Percentiles rank a stretch among this genome's conserved stretches.
Evolutionary conservation across 2,329 filamentous ascomycete species (phyloP).

Genomic region (Aspergillus pseudoviridinutans): DNA sequence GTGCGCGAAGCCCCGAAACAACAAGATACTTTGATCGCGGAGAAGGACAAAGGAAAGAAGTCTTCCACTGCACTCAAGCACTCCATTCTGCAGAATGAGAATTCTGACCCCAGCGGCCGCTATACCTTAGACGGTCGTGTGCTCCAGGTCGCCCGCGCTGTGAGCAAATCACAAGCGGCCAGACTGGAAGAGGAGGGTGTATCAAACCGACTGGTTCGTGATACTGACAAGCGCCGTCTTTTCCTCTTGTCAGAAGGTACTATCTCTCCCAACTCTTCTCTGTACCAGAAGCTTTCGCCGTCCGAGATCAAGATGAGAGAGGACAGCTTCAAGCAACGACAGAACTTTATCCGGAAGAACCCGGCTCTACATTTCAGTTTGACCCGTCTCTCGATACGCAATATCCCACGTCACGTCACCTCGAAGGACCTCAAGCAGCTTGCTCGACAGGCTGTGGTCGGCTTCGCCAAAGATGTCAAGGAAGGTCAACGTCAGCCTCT

Average conservation of each 20-base stretch:
- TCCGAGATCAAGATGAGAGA: slow-evolving; percentile 85
- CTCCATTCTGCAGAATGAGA: slow-evolving; percentile 84
- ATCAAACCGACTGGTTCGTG: slow-evolving; percentile 59
- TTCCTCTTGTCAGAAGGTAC: slow-evolving; percentile 86
- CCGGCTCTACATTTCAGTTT: slow-evolving; percentile 83
- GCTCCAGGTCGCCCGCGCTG: slow-evolving; percentile 77
- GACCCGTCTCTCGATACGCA: slow-evolving; percentile 85
- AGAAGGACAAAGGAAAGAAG: slow-evolving; percentile 34
- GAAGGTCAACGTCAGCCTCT: slow-evolving; percentile 69
- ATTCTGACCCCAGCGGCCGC: slow-evolving; percentile 71
- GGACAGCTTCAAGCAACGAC: slow-evolving; percentile 79
- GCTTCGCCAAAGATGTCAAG: slow-evolving; percentile 88
- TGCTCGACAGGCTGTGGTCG: slow-evolving; percentile 86
- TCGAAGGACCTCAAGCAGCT: slow-evolving; percentile 89
- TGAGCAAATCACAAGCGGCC: slow-evolving; percentile 75
- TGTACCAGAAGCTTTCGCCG: slow-evolving; percentile 71
- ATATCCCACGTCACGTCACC: slow-evolving; percentile 76
- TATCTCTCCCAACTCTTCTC: slow-evolving; percentile 69
- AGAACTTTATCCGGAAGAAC: slow-evolving; percentile 86
- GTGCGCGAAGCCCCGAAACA: slow-evolving; percentile 67
- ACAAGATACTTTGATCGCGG: slow-evolving; percentile 39
- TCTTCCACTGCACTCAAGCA: slow-evolving; percentile 56
- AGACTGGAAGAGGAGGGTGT: slow-evolving; percentile 68
- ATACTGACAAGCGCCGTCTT: slow-evolving; percentile 85
- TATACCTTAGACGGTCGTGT: slow-evolving; percentile 91